Percentiles rank a stretch among this genome's conserved stretches.
These are phyloP conservation scores for Coemansia sp. DNA, from an alignment of 192 early-diverging fungal species.

Conservation along the genomic window DNA sequence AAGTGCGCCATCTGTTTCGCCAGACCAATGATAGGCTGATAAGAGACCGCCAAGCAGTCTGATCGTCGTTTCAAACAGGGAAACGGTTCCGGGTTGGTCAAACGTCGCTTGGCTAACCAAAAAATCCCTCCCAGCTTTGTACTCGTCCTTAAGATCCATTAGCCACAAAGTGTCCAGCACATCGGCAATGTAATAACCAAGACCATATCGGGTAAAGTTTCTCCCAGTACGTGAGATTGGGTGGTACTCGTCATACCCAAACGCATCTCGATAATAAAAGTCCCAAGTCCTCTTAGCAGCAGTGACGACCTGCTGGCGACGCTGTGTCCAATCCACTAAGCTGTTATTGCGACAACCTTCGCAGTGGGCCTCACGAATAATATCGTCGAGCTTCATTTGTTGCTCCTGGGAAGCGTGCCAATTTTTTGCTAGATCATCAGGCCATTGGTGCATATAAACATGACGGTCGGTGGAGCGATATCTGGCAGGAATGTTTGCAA, in stretches of 20 bases:
- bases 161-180: slow-evolving; percentile 80
- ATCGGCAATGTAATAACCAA: slow-evolving; percentile 88
- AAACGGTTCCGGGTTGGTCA: slow-evolving; percentile 60
- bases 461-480: slow-evolving; percentile 2
- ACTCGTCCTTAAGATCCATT: slow-evolving; percentile 75
- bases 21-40: slow-evolving; percentile 66
- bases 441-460: slow-evolving; percentile 1
- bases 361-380: slow-evolving; percentile 17
- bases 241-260: slow-evolving; percentile 82
- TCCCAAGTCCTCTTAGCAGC: slow-evolving; percentile 81
- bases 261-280: slow-evolving; percentile 75
- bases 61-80: slow-evolving; percentile 86
- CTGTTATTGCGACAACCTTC: neutral
- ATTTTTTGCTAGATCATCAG: neutral
- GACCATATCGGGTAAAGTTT: slow-evolving; percentile 60
- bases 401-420: slow-evolving; percentile 33
- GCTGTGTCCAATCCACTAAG: slow-evolving; percentile 41
- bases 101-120: slow-evolving; percentile 63
- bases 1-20: slow-evolving; percentile 58
- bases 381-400: slow-evolving; percentile 18
- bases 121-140: slow-evolving; percentile 66
- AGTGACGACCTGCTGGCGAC: slow-evolving; percentile 58
- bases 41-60: slow-evolving; percentile 82
- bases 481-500: neutral
- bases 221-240: slow-evolving; percentile 67